These are phyloP conservation scores for Isabelozyma rhagii DNA, from an alignment of 805 yeast species.

Conservation along the genomic window DNA sequence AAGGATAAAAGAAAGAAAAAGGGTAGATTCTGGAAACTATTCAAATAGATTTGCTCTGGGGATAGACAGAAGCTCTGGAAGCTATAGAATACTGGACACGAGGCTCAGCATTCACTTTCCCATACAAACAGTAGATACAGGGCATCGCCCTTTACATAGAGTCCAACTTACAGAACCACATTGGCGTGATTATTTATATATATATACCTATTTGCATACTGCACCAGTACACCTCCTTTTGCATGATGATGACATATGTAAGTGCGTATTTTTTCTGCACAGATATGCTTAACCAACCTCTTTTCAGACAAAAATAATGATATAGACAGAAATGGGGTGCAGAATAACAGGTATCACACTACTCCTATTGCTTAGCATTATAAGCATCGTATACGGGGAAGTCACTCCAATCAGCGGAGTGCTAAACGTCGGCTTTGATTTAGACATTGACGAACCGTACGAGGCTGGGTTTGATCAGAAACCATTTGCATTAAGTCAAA, in stretches of 20 bases:
- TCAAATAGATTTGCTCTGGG: conserved; percentile 7
- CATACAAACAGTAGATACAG: no score
- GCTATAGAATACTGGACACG: no score
- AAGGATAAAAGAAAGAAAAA: conserved; percentile 18
- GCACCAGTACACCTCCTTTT: no score
- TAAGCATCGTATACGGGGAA: background rate
- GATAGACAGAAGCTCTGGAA: no score
- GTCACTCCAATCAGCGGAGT: background rate
- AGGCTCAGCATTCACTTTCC: no score
- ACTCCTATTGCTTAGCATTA: background rate
- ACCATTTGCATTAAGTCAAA: background rate
- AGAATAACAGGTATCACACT: background rate
- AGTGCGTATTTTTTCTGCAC: no score
- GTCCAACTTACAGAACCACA: no score
- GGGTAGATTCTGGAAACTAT: conserved; percentile 31
- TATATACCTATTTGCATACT: no score
- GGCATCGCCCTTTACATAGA: no score
- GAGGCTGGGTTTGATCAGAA: background rate
- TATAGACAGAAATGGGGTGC: background rate
- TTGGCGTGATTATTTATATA: no score
- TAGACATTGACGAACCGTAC: conserved; percentile 12
- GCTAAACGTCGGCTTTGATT: conserved; percentile 7
- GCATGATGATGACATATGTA: no score
- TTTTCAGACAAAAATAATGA: background rate
- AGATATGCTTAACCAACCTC: no score